Conservation (phyloP, 305 asterid genomes). For the Ajuga reptans region DNA sequence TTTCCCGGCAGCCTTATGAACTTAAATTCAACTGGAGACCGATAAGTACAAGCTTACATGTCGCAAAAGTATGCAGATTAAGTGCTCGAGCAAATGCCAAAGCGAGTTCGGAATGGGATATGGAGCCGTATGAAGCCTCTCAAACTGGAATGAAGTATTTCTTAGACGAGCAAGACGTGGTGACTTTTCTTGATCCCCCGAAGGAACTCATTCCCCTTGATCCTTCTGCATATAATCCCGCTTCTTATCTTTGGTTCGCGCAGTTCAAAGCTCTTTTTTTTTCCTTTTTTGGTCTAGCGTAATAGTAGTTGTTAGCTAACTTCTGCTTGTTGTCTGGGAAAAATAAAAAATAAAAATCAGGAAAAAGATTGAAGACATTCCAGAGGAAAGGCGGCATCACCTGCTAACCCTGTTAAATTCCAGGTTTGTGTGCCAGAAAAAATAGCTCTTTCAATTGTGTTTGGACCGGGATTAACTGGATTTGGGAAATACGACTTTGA, state of each 20-base stretch:
- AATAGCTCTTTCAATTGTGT: not conserved
- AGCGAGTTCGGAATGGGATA: slow-evolving; percentile 40
- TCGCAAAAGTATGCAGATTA: slow-evolving; percentile 17
- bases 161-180: slow-evolving; percentile 64
- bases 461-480: too few species aligned
- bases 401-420: slow-evolving; percentile 50
- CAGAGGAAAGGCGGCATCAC: slow-evolving; percentile 62
- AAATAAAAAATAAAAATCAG: slow-evolving; percentile 27
- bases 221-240: slow-evolving; percentile 70
- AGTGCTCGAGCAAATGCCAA: slow-evolving; percentile 33
- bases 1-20: not conserved
- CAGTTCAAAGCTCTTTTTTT: not conserved
- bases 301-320: not conserved
- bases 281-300: not conserved
- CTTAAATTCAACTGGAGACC: slow-evolving; percentile 16
- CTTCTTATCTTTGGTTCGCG: slow-evolving; percentile 67
- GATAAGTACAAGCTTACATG: not conserved
- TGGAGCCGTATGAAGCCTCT: slow-evolving; percentile 33
- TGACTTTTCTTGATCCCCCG: slow-evolving; percentile 69
- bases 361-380: slow-evolving; percentile 78
- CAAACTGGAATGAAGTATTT: slow-evolving; percentile 30
- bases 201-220: slow-evolving; percentile 65
- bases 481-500: too few species aligned
- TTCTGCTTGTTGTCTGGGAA: not conserved
- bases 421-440: slow-evolving; percentile 34